Evolutionary conservation across 2,329 filamentous ascomycete genomes (phyloP).

Genomic region (Fusarium foetens): DNA sequence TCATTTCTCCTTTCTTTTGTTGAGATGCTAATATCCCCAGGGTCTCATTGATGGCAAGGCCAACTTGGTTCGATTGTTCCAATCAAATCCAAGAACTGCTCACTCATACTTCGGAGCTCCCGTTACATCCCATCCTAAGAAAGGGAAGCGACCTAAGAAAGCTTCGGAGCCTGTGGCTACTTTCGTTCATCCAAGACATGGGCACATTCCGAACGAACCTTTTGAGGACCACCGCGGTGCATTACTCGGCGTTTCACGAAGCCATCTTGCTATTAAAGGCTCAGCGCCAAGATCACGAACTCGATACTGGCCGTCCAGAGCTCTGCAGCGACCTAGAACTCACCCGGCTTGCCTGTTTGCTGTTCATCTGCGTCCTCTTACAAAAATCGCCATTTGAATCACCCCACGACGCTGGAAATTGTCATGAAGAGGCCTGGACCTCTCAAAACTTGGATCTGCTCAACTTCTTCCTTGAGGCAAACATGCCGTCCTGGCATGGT

Average conservation of each 20-base stretch:
- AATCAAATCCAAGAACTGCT: conserved; percentile 9
- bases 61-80: conserved; percentile 12
- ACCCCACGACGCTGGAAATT: fast-evolving
- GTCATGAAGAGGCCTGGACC: fast-evolving
- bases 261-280: neutral
- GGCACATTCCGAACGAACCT: neutral
- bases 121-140: neutral
- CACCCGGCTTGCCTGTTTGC: neutral
- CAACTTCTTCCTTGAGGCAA: neutral
- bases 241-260: conserved; percentile 1
- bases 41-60: conserved; percentile 4
- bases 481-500: neutral
- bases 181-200: conserved; percentile 7
- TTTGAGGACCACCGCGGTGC: neutral
- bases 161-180: neutral
- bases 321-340: neutral
- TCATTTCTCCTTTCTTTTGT: neutral
- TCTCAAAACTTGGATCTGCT: neutral
- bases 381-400: neutral
- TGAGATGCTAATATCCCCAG: neutral
- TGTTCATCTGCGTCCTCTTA: neutral
- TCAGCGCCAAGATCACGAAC: neutral
- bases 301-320: neutral
- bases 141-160: neutral
- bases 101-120: neutral